Evolutionary conservation across 1,284 basidiomycete species (phyloP), one percentile per base, ranked within the genome.

Genomic region (Coniferiporia sulphurascens): DNA sequence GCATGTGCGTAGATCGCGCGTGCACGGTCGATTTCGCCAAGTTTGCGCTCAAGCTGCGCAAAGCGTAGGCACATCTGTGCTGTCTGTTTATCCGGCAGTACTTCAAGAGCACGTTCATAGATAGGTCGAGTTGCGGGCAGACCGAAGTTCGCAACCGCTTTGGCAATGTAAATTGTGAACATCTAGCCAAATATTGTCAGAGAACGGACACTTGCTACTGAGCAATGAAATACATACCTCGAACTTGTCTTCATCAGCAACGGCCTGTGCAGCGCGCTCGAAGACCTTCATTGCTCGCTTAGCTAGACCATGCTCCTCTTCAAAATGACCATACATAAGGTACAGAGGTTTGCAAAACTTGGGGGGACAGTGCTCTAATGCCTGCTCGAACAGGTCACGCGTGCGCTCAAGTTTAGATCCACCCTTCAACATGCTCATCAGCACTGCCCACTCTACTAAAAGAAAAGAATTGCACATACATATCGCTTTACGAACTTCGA

Each of bases 41-140:
- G 84, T 74, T 99, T 99, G 67, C 95, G 88, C 74, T 99, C 97
- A 69, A 99, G 86, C 50, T 86, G 83, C 6, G 97, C 97, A 72
- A 98, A 99, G 48, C 95, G 91, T 45, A 97, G 77, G 72, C 95
- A 98, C 92, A 99, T 97, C 71, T 94, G 88, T n/a, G 95, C 94
- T 0, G 97, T 97, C 75, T 98, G 92, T 56, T 81, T 81, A 75
- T 98, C 92, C 1, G 96, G 95, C 12, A 99, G 82, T 35, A 86
- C 80, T 76, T 98, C 95, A 64, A 99, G 80, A n/a, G 97, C 96
- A 19, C 89, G 86, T 73, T 98, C 93, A 77, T 99, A 99, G 69
- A 99, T 98, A 2, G 95, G 89, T 48, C 97, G 85, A 0, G 96
- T 99, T 4, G 97, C 94, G 1, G 96, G 95, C 15, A 99, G 80